Evolutionary conservation across 768 basidiomycete genomes (phyloP), one percentile per base, ranked within the genome.

Genomic region (Termitomyces sp.): DNA sequence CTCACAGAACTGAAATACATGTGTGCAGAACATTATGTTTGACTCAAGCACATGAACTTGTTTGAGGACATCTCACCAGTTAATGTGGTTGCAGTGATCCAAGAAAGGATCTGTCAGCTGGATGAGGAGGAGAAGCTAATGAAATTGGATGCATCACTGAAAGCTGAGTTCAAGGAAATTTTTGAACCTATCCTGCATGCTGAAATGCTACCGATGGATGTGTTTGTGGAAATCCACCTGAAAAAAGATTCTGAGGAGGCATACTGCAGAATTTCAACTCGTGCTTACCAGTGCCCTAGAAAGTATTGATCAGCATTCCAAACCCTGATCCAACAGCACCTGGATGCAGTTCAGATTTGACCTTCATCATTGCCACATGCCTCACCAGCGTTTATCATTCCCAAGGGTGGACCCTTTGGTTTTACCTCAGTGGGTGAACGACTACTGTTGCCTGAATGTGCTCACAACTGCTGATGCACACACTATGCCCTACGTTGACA

Each of bases 301-400:
- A 48, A 48, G n/a, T 48, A 48, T 16, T 1, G 31, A n/a, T n/a
- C 7, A 6, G 47, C 16, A 2, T 21, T 29, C 9, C 47, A 63
- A 4, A 62, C 35, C 1, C 53, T 77, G 0, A 61, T 76, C 0
- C 31, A 73, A 2, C 59, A 72, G 29, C 75, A 76, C 43, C 53
- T 76, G 0, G 64, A 43, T 12, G 71, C 69, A 0, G 74, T 74
- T 6, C 0, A 64, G 0, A 61, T 77, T 0, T 53, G 60, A 0
- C 66, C 68, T 0, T 78, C 74, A 0, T 64, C 62, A 0, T 69
- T 64, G 0, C 54, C 58, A 0, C 66, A 65, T 40, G 64, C 68
- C 4, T 77, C 71, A 0, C 74, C 69, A 0, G 62, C 69, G 0
- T 73, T 72, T 51, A 57, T n/a, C n/a, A n/a, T n/a, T n/a, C n/a